Evolutionary conservation across 352 stramenopile species (phyloP), one percentile per base, ranked within the genome.

Genomic region (Pythium chondricola): DNA sequence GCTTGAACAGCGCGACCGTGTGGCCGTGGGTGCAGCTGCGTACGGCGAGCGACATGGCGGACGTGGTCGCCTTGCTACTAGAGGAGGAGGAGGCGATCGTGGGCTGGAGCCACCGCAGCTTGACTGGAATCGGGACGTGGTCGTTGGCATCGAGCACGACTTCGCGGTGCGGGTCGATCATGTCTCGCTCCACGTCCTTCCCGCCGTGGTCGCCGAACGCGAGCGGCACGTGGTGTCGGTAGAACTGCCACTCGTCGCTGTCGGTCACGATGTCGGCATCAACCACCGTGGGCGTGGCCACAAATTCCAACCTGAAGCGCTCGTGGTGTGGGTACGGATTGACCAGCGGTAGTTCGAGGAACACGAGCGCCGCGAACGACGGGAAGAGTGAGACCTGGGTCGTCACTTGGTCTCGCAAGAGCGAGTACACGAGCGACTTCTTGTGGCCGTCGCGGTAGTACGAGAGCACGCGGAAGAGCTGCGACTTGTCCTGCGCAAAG

Each of bases 381-480:
- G 88, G 88, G 59, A 86, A 88, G 6, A 98, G 39, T 13, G 66
- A 61, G 13, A 97, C 63, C 18, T 79, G 65, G 7, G 73, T 93
- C 8, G 88, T 97, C 50, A 97, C 81, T 49, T 89, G 89, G 27
- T 94, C 73, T 11, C 83, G 76, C 21, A 98, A 65, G 21, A 98
- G 65, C n/a, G 71, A 71, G 42, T 94, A 87, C 43, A 97, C 82
- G 32, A 98, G 74, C n/a, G 81, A 75, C 43, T 96, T 95, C 61
- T 98, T 98, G 49, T 97, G 83, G 6, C 89, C 88, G 47, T 98
- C 91, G 43, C 92, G 83, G 64, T 97, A 98, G 64, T 94, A 93
- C 16, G 85, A 75, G 11, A 97, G 69, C 27, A 97, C 69, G 26
- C 87, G 82, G 35, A 97, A 58, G 26, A 93, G 64, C 43, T 97